Conservation (phyloP, 2,329 filamentous ascomycete species). For the Teratosphaeria gauchensis region DNA sequence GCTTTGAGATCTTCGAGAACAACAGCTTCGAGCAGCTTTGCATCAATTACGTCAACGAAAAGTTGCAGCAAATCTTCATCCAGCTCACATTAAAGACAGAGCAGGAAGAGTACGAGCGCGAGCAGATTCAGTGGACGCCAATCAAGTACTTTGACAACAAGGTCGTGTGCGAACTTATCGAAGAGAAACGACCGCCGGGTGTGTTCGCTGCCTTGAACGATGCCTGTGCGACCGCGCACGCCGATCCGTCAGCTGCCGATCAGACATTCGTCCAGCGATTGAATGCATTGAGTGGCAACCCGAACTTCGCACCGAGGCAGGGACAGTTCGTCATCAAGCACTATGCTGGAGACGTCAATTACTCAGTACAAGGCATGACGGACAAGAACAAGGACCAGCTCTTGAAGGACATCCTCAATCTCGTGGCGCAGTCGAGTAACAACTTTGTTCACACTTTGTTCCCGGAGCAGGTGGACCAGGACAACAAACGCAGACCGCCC, state of each 20-base stretch:
- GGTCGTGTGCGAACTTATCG: conserved; percentile 93
- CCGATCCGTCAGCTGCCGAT: conserved; percentile 87
- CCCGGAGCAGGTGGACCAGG: conserved; percentile 85
- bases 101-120: conserved; percentile 91
- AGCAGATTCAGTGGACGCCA: conserved; percentile 97
- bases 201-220: conserved; percentile 95
- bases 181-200: conserved; percentile 79
- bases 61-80: conserved; percentile 98
- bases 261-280: conserved; percentile 90
- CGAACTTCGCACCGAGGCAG: conserved; percentile 83
- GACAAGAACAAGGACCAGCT: conserved; percentile 99
- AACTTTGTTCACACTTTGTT: conserved; percentile 80
- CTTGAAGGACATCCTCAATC: conserved; percentile 81
- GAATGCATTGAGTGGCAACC: conserved; percentile 76
- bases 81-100: conserved; percentile 93
- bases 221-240: conserved; percentile 95
- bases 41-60: conserved; percentile 99
- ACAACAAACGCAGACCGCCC: conserved; percentile 87
- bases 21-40: conserved; percentile 98
- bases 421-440: conserved; percentile 77
- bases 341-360: conserved; percentile 93
- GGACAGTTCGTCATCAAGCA: conserved; percentile 98
- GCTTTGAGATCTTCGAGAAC: conserved; percentile 98
- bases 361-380: conserved; percentile 91
- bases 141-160: conserved; percentile 99